Percentiles rank a stretch among this genome's conserved stretches.
Conservation (phyloP, 2,329 filamentous ascomycete genomes). For the Neobulgaria alba region DNA sequence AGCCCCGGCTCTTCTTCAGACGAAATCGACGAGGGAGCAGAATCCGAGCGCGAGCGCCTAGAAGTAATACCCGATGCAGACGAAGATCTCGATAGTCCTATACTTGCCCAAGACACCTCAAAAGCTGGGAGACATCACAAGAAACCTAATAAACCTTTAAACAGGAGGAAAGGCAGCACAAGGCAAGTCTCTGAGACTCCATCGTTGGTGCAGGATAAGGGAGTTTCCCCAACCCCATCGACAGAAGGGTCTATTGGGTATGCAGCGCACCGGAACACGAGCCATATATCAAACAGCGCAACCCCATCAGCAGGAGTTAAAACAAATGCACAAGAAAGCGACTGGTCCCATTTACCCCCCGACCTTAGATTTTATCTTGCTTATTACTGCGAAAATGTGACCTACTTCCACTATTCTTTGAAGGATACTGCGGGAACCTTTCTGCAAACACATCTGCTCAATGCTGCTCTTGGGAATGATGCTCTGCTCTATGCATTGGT, state of each 20-base stretch:
- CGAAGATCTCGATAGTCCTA: conserved; percentile 28
- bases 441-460: conserved; percentile 61
- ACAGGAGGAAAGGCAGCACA: conserved; percentile 30
- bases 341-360: conserved; percentile 51
- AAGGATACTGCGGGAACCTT: conserved; percentile 65
- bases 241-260: conserved; percentile 31
- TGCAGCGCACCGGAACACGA: conserved; percentile 15
- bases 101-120: conserved; percentile 16
- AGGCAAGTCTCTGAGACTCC: conserved; percentile 45
- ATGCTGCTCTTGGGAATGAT: conserved; percentile 67
- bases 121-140: conserved; percentile 29
- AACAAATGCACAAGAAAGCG: conserved; percentile 24
- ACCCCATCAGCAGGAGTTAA: conserved; percentile 9
- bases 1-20: conserved; percentile 44
- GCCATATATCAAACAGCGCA: conserved; percentile 4
- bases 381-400: conserved; percentile 72
- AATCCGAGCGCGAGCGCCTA: conserved; percentile 38
- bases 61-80: conserved; percentile 49
- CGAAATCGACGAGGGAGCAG: conserved; percentile 40
- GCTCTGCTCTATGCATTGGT: conserved; percentile 79
- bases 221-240: conserved; percentile 44
- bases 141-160: conserved; percentile 33
- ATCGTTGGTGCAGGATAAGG: conserved; percentile 42
- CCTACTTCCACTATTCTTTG: conserved; percentile 74
- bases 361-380: conserved; percentile 72